Base-by-base conservation (phyloP, 2,329 filamentous ascomycete genomes). In the Stagonosporopsis vannaccii region DNA sequence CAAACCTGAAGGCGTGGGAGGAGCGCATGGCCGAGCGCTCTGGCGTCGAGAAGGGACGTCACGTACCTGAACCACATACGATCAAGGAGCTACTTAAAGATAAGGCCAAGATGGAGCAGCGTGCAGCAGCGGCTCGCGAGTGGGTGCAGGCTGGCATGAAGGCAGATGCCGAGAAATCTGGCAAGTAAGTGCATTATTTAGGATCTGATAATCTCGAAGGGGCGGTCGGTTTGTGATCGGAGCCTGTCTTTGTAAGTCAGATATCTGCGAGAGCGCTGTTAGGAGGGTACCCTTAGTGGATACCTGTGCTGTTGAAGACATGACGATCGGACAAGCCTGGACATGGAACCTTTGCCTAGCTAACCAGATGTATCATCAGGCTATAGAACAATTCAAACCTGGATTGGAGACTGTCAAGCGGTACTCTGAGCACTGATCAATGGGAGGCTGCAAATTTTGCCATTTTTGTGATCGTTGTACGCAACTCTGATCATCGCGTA, bases 61-160 rank as follows among this genome's bases (percentile, higher is more conserved):
- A 94, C 77, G 86, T 94, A 12, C 91, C 91, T 3, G 80, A 83
- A 11, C 83, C 77, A 26, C 85, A 92, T 67, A 82, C 71, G 8
- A 81, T 86, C 67, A 87, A 82, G 66, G 86, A 89, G 22, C 74
- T 89, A 51, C 52, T 85, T 42, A 81, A 81, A 68, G 79, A 86
- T 66, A 83, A 83, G 66, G 82, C 83, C 62, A 80, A 83, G 69
- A 79, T 86, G 61, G 87, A 90, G 43, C 78, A 82, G 63, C 71
- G 81, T 63, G 87, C 72, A 6, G 81, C 77, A 26, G 73, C 80
- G 51, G 68, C 78, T n/a, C 80, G 80, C 53, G 75, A 75, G 15
- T 93, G 90, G 90, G 82, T 94, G 19, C 84, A 90, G 75, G 70
- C 80, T 40, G 84, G 87, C 2, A 91, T 91, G 89, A 85, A 88